These are phyloP conservation scores for Micromonas commoda DNA, from an alignment of 139 green algal species.

Conservation along the genomic window DNA sequence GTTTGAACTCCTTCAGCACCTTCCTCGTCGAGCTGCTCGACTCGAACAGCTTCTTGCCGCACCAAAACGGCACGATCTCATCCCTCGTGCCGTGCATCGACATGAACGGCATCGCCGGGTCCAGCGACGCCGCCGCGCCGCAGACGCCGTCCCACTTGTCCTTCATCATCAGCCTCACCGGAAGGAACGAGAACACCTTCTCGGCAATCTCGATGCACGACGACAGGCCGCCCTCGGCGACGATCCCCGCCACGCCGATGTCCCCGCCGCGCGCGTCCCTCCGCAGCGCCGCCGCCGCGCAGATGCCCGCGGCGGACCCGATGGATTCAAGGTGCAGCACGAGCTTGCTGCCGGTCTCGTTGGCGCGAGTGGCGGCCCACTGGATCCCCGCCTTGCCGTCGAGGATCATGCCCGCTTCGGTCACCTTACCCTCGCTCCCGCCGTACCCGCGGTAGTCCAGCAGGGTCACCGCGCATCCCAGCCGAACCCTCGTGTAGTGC, in stretches of 20 bases:
- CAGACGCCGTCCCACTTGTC: neutral
- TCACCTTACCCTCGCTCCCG: conserved; percentile 6
- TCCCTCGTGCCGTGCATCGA: neutral
- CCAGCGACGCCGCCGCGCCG: neutral
- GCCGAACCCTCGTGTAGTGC: neutral
- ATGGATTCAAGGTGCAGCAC: conserved; percentile 9
- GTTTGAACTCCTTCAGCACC: neutral
- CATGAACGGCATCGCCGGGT: neutral
- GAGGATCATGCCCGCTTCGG: conserved; percentile 9
- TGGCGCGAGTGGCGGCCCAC: neutral
- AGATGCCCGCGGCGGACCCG: neutral
- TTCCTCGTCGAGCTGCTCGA: neutral
- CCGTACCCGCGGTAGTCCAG: conserved; percentile 31
- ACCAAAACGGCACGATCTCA: conserved; percentile 2
- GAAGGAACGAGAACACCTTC: conserved; percentile 5
- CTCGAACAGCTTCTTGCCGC: neutral
- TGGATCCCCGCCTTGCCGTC: conserved; percentile 11
- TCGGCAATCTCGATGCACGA: conserved; percentile 13
- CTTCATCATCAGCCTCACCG: conserved; percentile 10
- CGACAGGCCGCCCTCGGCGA: conserved; percentile 13
- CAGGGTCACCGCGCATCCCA: conserved; percentile 16
- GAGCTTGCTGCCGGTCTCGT: neutral
- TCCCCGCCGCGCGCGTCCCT: neutral
- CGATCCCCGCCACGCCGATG: neutral
- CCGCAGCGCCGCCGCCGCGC: conserved; percentile 2